Evolutionary conservation across 805 yeast species (phyloP), one percentile per base, ranked within the genome.

Genomic region (Yamadazyma ubonensis): DNA sequence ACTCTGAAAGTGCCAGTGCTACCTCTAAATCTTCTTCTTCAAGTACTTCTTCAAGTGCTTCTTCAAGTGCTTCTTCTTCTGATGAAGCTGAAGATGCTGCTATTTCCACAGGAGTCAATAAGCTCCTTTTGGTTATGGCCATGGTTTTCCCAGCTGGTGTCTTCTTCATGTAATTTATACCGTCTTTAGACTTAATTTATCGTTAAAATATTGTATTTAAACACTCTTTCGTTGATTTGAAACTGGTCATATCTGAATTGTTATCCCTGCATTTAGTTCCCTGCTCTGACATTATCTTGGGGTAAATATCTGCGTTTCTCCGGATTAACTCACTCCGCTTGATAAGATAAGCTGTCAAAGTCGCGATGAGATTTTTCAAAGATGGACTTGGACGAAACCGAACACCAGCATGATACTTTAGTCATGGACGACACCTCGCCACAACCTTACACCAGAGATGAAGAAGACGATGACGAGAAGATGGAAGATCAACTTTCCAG

Each of bases 401-500:
- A 30, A 17, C 12, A 11, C 12, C 23, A 30, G 3, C 33, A 30
- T 8, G 23, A 15, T 10, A 9, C 18, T 12, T 23, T 6, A 3
- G 26, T 12, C 9, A 23, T 23, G 26, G 26, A 23, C n/a, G n/a
- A 10, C 18, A n/a, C n/a, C n/a, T n/a, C n/a, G n/a, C 33, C 33
- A 5, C 33, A 36, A 19, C 11, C 15, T 9, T 15, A 20, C 28
- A 20, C 28, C 19, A 23, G 11, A 5, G 18, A 27, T 4, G 29
- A 28, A 14, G 33, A 21, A 5, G 18, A 27, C 6, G 29, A 28
- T 8, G 33, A 21, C 4, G 35, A 37, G 11, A 26, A 32, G 14
- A 16, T 28, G 6, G 72, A 64, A 27, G 65, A 58, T 5, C 43
- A 42, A 22, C 46, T 64, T 19, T 52, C 67, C 14, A 51, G 53